These are phyloP conservation scores for Zoysia pacifica DNA, from an alignment of 176 grass and related monocot species.

Conservation along the genomic window DNA sequence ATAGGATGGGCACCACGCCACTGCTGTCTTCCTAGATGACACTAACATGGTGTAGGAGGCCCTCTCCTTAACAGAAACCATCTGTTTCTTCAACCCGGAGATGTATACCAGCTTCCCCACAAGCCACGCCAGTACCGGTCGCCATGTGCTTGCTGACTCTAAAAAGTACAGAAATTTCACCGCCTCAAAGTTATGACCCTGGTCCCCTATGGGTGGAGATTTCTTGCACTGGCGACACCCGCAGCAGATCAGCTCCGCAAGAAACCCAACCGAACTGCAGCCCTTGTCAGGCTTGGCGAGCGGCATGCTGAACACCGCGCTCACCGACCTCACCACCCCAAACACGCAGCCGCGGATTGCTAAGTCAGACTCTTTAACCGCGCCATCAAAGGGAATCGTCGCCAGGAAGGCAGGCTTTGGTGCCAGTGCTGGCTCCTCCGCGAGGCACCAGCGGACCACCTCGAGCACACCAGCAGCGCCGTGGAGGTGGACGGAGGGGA, in stretches of 20 bases:
- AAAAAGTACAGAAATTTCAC: constrained; percentile 75
- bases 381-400: constrained; percentile 18
- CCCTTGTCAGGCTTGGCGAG: constrained; percentile 12
- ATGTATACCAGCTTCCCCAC: constrained; percentile 55
- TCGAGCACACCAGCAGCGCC: constrained; percentile 60
- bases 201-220: constrained; percentile 25
- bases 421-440: not conserved
- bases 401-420: constrained; percentile 4
- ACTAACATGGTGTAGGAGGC: constrained; percentile 61
- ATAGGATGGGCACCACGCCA: constrained; percentile 46
- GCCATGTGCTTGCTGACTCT: constrained; percentile 47
- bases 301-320: constrained; percentile 67
- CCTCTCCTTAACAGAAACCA: constrained; percentile 60
- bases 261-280: constrained; percentile 55
- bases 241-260: constrained; percentile 75
- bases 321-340: constrained; percentile 68
- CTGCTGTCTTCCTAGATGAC: constrained; percentile 51
- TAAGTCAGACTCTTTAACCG: not conserved
- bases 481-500: constrained; percentile 47
- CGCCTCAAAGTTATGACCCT: constrained; percentile 56
- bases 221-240: constrained; percentile 49
- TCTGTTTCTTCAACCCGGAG: constrained; percentile 64
- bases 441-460: constrained; percentile 69
- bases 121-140: constrained; percentile 51
- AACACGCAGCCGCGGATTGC: constrained; percentile 32